Evolutionary conservation across 805 yeast genomes (phyloP).

Genomic region (Suhomyces tanzawaensis): DNA sequence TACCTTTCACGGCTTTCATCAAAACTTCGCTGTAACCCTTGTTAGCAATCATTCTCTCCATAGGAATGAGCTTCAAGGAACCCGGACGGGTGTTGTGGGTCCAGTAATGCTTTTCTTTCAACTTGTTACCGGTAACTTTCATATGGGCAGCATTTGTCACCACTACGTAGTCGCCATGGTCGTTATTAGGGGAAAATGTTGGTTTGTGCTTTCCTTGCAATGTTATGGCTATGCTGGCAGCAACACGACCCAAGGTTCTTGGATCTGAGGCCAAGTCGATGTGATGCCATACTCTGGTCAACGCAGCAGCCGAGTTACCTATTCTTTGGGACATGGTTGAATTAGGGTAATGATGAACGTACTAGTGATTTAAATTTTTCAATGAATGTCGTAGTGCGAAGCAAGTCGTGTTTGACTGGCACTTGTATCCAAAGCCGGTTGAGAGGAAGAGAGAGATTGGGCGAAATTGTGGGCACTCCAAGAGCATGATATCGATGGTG

Average conservation of each 20-base stretch:
- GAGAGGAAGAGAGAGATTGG: no score
- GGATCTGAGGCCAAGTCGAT: slow-evolving; percentile 82
- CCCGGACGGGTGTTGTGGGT: slow-evolving; percentile 91
- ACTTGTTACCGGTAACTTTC: slow-evolving; percentile 81
- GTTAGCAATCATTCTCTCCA: slow-evolving; percentile 71
- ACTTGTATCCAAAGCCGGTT: no score
- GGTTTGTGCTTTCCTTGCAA: slow-evolving; percentile 99
- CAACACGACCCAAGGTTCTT: slow-evolving; percentile 89
- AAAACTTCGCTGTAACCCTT: slow-evolving; percentile 88
- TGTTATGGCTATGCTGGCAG: slow-evolving; percentile 81
- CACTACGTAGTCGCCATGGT: slow-evolving; percentile 95
- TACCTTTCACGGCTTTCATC: slow-evolving; percentile 85
- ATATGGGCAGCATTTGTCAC: slow-evolving; percentile 87
- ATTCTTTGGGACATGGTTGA: slow-evolving; percentile 45
- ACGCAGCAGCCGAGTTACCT: slow-evolving; percentile 64
- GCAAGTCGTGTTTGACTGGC: no score
- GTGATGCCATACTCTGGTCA: slow-evolving; percentile 92
- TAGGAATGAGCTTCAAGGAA: slow-evolving; percentile 74
- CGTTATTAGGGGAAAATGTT: slow-evolving; percentile 64
- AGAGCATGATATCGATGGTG: no score
- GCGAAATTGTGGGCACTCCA: no score
- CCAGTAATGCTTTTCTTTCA: slow-evolving; percentile 80
- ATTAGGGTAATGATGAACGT: no score
- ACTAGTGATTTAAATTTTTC: neutral
- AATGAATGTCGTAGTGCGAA: no score